Evolutionary conservation across 2,329 filamentous ascomycete species (phyloP), one percentile per base, ranked within the genome.

Genomic region (Xylariaceae sp.): DNA sequence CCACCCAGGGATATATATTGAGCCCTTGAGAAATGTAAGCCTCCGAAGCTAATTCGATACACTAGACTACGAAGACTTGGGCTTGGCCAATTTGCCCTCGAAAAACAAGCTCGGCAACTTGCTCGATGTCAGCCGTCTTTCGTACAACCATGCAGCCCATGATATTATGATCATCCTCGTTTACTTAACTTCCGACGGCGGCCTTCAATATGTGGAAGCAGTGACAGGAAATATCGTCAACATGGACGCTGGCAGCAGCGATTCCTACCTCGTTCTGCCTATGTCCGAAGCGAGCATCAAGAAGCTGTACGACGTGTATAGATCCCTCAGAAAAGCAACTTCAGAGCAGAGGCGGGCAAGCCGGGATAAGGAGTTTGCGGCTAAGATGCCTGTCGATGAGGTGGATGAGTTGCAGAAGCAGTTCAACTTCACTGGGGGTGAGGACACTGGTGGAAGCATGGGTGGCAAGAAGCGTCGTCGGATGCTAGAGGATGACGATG

Each of bases 61-160:
- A 26, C 23, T 26, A 26, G 23, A 64, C 46, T 64, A 64, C 18
- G 61, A 64, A 23, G 55, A 54, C 5, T 50, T 52, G 2, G 20
- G 54, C 46, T 20, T 64, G 3, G 48, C 44, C 7, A 51, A 56
- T 7, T 32, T 62, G 3, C 61, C 61, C 7, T 58, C 59, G 2
- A 64, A 64, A 43, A 46, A 54, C n/a, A 62, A 59, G 23, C 50
- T 58, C 12, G 61, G 61, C 9, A 62, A 60, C 20, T 20, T 64
- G 20, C 59, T 64, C 2, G 61, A 64, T 21, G 50, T 64, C n/a
- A 52, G 56, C 21, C 29, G 26, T 20, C 58, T 59, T 14, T 58
- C 61, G 2, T 41, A 50, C 37, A 46, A 51, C 16, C 16, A 58
- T 19, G 44, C 46, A 14, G 56, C 47, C 16, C 52, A 57, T 14